Percentiles rank a stretch among this genome's conserved stretches.
Conservation (phyloP, 139 green algal genomes). For the Micromonas pusilla region DNA sequence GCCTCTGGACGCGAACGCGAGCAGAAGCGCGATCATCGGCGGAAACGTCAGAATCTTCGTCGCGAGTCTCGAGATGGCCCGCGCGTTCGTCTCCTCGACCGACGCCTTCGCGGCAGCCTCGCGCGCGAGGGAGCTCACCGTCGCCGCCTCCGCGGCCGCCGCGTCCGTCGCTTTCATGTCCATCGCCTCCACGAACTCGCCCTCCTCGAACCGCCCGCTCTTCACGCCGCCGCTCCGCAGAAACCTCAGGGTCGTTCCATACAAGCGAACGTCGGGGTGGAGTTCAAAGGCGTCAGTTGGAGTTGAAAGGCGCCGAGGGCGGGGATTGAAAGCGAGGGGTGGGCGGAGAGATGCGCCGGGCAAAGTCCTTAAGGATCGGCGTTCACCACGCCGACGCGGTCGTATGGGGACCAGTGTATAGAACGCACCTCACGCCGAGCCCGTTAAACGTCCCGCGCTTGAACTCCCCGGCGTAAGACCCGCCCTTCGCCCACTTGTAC, state of each 20-base stretch:
- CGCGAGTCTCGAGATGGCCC: background rate
- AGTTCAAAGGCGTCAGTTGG: too few species aligned
- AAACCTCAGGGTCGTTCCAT: background rate
- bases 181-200: slow-evolving; percentile 8
- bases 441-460: slow-evolving; percentile 4
- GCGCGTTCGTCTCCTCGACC: background rate
- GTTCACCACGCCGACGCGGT: too few species aligned
- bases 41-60: slow-evolving; percentile 9
- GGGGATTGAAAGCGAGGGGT: too few species aligned
- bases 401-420: too few species aligned
- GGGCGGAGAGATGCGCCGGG: too few species aligned
- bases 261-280: too few species aligned
- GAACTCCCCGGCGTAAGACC: slow-evolving; percentile 15
- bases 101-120: background rate
- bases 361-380: too few species aligned
- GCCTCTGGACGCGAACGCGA: background rate
- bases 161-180: background rate
- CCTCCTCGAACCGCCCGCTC: background rate
- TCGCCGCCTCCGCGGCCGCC: background rate
- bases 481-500: slow-evolving; percentile 26
- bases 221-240: slow-evolving; percentile 10
- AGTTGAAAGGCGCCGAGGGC: too few species aligned
- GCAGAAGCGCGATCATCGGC: background rate
- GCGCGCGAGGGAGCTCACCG: too few species aligned
- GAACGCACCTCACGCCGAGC: too few species aligned